phyloP scores from a whole-genome alignment of 441 rosid genomes.

The Rhodomyrtus psidioides region DNA sequence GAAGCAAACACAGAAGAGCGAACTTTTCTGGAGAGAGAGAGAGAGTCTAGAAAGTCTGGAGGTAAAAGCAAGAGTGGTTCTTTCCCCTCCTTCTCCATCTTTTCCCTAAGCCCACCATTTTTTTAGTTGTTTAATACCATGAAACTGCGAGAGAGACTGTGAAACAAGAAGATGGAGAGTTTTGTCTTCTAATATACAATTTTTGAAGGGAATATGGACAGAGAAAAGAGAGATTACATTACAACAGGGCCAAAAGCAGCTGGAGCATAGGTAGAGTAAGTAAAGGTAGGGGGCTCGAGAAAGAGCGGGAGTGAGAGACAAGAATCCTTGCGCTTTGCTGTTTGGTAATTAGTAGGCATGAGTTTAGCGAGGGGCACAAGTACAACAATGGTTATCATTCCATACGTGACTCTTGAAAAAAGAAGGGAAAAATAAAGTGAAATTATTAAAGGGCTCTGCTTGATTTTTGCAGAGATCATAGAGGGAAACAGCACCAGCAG shows the following conservation, averaged over 20 bases:
- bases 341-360: not conserved
- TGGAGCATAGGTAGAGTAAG: not conserved
- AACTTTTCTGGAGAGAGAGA: not conserved
- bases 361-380: not conserved
- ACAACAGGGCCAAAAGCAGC: not conserved
- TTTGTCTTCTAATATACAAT: not conserved
- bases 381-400: not conserved
- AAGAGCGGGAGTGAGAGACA: not conserved
- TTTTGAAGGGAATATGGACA: not conserved
- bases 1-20: not conserved
- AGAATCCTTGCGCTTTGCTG: not conserved
- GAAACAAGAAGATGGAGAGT: not conserved
- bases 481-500: not conserved
- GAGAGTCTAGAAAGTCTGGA: not conserved
- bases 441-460: not conserved
- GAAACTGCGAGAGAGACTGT: not conserved
- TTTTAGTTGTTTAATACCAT: not conserved
- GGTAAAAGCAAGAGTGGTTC: not conserved
- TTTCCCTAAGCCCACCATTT: not conserved
- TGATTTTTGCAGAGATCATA: not conserved
- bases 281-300: not conserved
- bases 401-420: not conserved
- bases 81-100: not conserved
- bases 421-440: not conserved
- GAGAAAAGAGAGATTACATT: not conserved